phyloP scores from a whole-genome alignment of 352 stramenopile genomes.

The Phytopythium sindhum region DNA sequence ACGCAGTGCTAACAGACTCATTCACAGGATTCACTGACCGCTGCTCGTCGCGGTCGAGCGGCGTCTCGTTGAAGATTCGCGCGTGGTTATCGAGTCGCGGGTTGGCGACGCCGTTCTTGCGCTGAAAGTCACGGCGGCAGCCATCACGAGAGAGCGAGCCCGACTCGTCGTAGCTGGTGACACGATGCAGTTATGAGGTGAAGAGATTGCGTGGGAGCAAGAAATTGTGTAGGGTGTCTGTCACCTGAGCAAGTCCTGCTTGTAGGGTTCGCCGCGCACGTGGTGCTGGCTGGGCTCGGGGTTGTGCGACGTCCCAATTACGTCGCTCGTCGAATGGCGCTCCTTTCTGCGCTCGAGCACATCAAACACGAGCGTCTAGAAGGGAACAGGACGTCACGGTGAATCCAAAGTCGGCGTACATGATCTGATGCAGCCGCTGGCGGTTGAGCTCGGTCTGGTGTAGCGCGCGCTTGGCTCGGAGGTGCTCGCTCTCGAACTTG shows the following conservation, averaged over 20 bases:
- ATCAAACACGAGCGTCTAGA: neutral
- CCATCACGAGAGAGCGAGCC: conserved; percentile 12
- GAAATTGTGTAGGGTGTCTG: neutral
- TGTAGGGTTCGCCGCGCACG: conserved; percentile 41
- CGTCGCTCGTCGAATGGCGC: conserved; percentile 51
- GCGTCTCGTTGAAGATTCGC: conserved; percentile 69
- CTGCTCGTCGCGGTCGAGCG: conserved; percentile 47
- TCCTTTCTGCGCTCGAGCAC: conserved; percentile 23
- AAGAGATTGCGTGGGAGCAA: neutral
- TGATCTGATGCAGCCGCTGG: conserved; percentile 63
- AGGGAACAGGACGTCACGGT: neutral
- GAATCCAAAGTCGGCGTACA: conserved; percentile 23
- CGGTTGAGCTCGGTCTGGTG: conserved; percentile 60
- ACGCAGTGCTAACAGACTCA: neutral
- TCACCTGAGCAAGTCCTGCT: conserved; percentile 43
- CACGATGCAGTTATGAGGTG: neutral
- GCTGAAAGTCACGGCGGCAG: conserved; percentile 50
- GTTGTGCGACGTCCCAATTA: conserved; percentile 27
- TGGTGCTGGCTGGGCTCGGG: conserved; percentile 8
- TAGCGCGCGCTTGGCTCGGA: conserved; percentile 44
- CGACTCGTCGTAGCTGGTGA: conserved; percentile 30
- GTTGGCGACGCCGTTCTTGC: conserved; percentile 46
- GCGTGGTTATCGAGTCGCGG: conserved; percentile 44
- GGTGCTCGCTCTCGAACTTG: conserved; percentile 58
- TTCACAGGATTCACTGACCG: conserved; percentile 23